Conservation (phyloP, 768 basidiomycete genomes). For the Filobasidium wieringae region DNA sequence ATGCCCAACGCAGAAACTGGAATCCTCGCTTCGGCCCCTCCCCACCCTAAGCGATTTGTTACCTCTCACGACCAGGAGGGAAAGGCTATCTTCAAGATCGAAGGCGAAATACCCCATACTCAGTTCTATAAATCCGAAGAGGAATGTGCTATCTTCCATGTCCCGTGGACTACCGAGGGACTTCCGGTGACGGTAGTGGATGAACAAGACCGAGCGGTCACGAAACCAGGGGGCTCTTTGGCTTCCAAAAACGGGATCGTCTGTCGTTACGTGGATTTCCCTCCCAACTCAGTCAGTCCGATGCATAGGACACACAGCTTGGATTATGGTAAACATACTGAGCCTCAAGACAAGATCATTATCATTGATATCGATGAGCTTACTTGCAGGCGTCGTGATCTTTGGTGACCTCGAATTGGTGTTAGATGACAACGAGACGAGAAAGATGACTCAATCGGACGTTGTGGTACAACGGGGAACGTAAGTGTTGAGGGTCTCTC, state of each 20-base stretch:
- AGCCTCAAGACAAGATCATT: background rate
- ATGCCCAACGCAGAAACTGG: too few relatives aligned
- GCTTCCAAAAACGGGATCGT: constrained; percentile 7
- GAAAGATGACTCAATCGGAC: constrained; percentile 3
- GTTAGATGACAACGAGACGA: constrained; percentile 7
- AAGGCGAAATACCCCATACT: constrained; percentile 4
- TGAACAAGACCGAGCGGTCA: constrained; percentile 1
- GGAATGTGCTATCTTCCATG: constrained; percentile 7
- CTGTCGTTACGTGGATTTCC: constrained; percentile 12
- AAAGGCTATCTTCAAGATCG: constrained; percentile 2
- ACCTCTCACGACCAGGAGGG: constrained; percentile 9
- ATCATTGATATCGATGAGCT: background rate
- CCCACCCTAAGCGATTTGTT: constrained; percentile 7
- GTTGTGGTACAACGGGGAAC: constrained; percentile 12
- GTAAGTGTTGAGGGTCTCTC: background rate
- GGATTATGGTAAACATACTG: too few relatives aligned
- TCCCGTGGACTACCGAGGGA: constrained; percentile 11
- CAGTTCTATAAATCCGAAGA: constrained; percentile 1
- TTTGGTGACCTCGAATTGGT: constrained; percentile 10
- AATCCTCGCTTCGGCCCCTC: too few relatives aligned
- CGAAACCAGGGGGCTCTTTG: background rate
- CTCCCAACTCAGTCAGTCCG: constrained; percentile 2
- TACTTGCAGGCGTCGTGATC: constrained; percentile 8
- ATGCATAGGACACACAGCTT: constrained; percentile 9
- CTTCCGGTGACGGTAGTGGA: constrained; percentile 4